A percentile compares a stretch with the other conserved stretches of the same genome.
Conservation (phyloP, 2,329 filamentous ascomycete species). For the Colletotrichum sp. region DNA sequence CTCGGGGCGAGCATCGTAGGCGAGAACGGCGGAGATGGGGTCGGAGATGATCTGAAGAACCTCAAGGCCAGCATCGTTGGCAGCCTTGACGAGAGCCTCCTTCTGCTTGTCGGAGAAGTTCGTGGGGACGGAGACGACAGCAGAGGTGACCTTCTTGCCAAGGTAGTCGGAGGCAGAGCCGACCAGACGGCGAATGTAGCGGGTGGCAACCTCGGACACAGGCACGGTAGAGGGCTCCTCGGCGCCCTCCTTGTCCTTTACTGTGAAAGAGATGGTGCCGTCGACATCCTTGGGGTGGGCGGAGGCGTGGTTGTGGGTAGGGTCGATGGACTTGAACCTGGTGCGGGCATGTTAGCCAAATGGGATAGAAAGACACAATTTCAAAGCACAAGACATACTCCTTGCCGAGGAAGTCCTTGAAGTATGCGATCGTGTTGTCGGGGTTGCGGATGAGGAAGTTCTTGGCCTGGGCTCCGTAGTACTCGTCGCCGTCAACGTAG, state of each 20-base stretch:
- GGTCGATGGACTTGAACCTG: constrained; percentile 93
- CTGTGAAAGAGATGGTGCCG: constrained; percentile 77
- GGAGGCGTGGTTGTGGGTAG: constrained; percentile 91
- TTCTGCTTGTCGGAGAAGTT: constrained; percentile 91
- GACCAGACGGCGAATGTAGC: constrained; percentile 83
- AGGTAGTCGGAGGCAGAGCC: constrained; percentile 89
- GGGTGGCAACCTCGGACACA: constrained; percentile 81
- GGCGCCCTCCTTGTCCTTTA: constrained; percentile 76
- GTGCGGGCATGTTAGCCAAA: constrained; percentile 22
- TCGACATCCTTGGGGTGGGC: constrained; percentile 83
- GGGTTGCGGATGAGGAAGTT: constrained; percentile 90
- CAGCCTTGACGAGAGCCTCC: constrained; percentile 77
- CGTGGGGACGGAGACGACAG: constrained; percentile 91
- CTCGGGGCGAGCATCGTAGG: constrained; percentile 87
- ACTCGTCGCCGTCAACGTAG: constrained; percentile 95
- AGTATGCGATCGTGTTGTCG: constrained; percentile 92
- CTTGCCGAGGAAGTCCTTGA: constrained; percentile 94
- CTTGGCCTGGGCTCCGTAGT: constrained; percentile 95
- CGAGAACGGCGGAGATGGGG: constrained; percentile 85
- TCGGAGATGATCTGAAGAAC: constrained; percentile 93
- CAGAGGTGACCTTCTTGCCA: constrained; percentile 92
- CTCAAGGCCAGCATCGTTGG: constrained; percentile 82
- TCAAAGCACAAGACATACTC: constrained; percentile 65
- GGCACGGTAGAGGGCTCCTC: constrained; percentile 70
- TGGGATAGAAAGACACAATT: not conserved